phyloP scores from a whole-genome alignment of 164 flowering plant genomes.

The Berberis vulgaris region DNA sequence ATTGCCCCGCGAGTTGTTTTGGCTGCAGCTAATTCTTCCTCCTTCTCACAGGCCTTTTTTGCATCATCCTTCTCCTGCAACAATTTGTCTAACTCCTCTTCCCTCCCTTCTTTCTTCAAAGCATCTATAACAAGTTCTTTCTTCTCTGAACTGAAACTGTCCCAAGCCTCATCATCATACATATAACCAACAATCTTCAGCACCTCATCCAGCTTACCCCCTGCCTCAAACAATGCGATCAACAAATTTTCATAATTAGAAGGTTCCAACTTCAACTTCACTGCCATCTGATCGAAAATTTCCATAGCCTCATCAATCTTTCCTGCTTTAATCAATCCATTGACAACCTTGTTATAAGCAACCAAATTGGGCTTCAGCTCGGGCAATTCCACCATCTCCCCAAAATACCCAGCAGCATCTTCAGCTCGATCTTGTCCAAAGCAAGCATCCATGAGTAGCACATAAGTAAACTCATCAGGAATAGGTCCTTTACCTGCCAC shows the following conservation, averaged over 20 bases:
- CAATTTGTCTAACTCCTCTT: slow-evolving; percentile 60
- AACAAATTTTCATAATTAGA: slow-evolving; percentile 54
- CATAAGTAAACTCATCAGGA: slow-evolving; percentile 77
- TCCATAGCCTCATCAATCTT: slow-evolving; percentile 75
- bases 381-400: slow-evolving; percentile 56
- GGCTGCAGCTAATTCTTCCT: slow-evolving; percentile 31
- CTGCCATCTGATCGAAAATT: slow-evolving; percentile 70
- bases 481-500: slow-evolving; percentile 32
- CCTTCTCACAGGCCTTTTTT: slow-evolving; percentile 52
- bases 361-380: slow-evolving; percentile 67
- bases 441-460: slow-evolving; percentile 72
- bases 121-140: slow-evolving; percentile 57
- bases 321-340: slow-evolving; percentile 54
- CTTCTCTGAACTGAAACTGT: slow-evolving; percentile 43
- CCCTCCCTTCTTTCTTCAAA: slow-evolving; percentile 65
- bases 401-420: slow-evolving; percentile 70
- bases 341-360: slow-evolving; percentile 55
- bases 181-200: slow-evolving; percentile 46
- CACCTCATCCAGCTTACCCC: slow-evolving; percentile 60
- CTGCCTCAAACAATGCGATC: slow-evolving; percentile 44
- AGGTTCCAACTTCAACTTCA: slow-evolving; percentile 64
- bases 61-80: slow-evolving; percentile 40
- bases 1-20: too few relatives aligned
- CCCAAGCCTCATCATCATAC: slow-evolving; percentile 48
- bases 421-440: slow-evolving; percentile 45